phyloP scores from a whole-genome alignment of 179 eudicot species.

The Sideroxylon spinosum region DNA sequence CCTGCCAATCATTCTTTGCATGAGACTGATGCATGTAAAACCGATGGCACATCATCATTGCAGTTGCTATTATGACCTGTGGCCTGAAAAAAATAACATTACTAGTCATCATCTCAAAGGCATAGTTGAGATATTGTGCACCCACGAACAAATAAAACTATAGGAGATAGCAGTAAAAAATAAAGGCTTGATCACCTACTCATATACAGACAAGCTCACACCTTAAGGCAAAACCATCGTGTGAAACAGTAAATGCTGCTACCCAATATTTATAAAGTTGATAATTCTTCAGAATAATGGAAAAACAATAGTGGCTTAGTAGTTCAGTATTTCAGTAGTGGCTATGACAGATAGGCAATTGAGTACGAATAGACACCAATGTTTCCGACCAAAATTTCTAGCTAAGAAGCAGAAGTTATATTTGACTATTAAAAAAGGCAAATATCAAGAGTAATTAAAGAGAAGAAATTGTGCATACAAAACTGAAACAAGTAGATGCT shows the following conservation, averaged over 20 bases:
- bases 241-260: neutral
- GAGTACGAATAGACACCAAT: neutral
- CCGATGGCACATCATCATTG: slow-evolving; percentile 71
- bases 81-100: slow-evolving; percentile 46
- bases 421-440: too few relatives aligned
- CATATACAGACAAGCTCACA: neutral
- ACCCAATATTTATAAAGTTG: neutral
- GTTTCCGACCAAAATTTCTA: neutral
- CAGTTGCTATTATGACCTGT: slow-evolving; percentile 63
- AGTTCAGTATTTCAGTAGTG: neutral
- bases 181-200: slow-evolving; percentile 1
- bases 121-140: neutral
- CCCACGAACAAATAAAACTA: neutral
- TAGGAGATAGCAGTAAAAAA: neutral
- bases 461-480: neutral
- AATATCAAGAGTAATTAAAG: neutral
- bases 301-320: neutral
- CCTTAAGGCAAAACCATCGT: neutral
- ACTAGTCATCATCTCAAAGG: neutral
- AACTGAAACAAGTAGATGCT: slow-evolving; percentile 7
- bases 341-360: neutral
- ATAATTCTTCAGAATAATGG: neutral
- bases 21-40: slow-evolving; percentile 73
- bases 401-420: too few relatives aligned
- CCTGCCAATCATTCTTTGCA: slow-evolving; percentile 83